phyloP scores from a whole-genome alignment of 768 basidiomycete species.

The Lactifluus rugatus region DNA sequence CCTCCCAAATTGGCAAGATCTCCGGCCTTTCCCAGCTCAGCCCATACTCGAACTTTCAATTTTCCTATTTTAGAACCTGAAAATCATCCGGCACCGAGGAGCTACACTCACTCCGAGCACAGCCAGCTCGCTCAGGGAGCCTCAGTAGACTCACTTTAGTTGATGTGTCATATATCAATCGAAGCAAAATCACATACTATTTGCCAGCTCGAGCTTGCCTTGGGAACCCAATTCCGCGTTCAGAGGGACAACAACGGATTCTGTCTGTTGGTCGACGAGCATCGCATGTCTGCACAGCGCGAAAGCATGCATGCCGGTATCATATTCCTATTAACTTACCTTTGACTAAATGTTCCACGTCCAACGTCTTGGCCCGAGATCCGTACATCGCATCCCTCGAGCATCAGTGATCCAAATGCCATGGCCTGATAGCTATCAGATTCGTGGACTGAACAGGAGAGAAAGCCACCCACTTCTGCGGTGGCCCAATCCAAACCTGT shows the following conservation, averaged over 20 bases:
- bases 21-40: slow-evolving; percentile 81
- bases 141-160: slow-evolving; percentile 28
- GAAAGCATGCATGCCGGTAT: background rate
- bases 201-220: slow-evolving; percentile 73
- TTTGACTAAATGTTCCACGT: slow-evolving; percentile 79
- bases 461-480: slow-evolving; percentile 51
- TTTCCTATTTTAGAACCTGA: background rate
- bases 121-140: slow-evolving; percentile 82
- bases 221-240: slow-evolving; percentile 53
- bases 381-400: slow-evolving; percentile 72
- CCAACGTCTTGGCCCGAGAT: slow-evolving; percentile 94
- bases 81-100: too few species aligned
- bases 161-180: background rate
- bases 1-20: slow-evolving; percentile 84
- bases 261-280: slow-evolving; percentile 81
- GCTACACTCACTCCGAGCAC: slow-evolving; percentile 64
- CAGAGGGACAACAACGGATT: slow-evolving; percentile 70
- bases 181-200: slow-evolving; percentile 42
- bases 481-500: slow-evolving; percentile 83
- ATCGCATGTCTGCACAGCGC: slow-evolving; percentile 58
- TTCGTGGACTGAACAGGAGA: background rate
- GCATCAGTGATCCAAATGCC: slow-evolving; percentile 81
- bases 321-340: slow-evolving; percentile 28
- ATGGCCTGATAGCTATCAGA: slow-evolving; percentile 43
- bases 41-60: slow-evolving; percentile 73